A percentile compares a stretch with the other conserved stretches of the same genome.
These are phyloP conservation scores for Aspergillus wentii DNA, from an alignment of 495 filamentous ascomycete species.

Conservation along the genomic window DNA sequence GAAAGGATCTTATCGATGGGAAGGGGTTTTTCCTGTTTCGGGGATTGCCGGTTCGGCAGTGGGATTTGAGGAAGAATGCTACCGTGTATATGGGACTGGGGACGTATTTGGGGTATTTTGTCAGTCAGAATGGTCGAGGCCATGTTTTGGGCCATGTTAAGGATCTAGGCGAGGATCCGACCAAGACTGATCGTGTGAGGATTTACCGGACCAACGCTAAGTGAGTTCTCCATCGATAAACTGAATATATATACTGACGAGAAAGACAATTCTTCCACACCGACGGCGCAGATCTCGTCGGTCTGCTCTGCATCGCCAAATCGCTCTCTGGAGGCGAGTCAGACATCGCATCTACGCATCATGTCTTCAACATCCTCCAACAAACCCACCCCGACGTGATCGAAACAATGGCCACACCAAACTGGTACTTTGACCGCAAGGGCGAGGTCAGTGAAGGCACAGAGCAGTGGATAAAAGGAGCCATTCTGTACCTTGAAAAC, in stretches of 20 bases:
- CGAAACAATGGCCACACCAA: constrained; percentile 64
- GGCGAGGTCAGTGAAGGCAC: constrained; percentile 72
- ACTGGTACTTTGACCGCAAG: constrained; percentile 95
- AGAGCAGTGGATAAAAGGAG: constrained; percentile 68
- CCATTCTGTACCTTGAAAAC: constrained; percentile 68
- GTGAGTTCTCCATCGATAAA: constrained; percentile 27
- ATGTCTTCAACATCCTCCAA: constrained; percentile 78
- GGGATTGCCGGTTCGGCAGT: constrained; percentile 68
- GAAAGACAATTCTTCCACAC: constrained; percentile 70
- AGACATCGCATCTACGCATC: constrained; percentile 73
- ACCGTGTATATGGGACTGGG: constrained; percentile 87
- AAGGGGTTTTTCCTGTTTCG: constrained; percentile 88
- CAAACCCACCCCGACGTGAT: constrained; percentile 72
- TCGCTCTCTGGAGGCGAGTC: constrained; percentile 80
- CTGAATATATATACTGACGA: neutral
- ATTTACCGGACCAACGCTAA: constrained; percentile 88
- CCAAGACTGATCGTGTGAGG: constrained; percentile 73
- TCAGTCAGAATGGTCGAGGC: constrained; percentile 80
- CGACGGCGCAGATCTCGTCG: constrained; percentile 82
- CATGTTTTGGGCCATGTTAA: constrained; percentile 91
- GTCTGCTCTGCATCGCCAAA: constrained; percentile 74
- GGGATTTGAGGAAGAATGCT: constrained; percentile 73
- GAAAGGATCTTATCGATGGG: constrained; percentile 70
- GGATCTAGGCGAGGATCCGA: constrained; percentile 78
- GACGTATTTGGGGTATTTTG: constrained; percentile 77